A percentile compares a stretch with the other conserved stretches of the same genome.
These are phyloP conservation scores for Eutrema yunnanense DNA, from an alignment of 345 rosid species.

Conservation along the genomic window DNA sequence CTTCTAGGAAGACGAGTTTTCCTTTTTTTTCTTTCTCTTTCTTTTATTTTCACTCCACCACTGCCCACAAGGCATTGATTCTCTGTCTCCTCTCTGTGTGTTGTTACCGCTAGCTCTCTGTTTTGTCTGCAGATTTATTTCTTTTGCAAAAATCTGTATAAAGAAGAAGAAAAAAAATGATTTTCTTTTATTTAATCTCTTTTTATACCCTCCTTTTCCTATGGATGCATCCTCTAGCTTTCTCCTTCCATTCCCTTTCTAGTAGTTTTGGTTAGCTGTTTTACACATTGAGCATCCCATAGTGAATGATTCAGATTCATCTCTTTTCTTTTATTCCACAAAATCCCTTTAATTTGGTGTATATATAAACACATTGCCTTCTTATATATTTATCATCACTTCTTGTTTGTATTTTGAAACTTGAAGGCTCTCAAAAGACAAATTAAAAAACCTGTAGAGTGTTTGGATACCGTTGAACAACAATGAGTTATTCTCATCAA, in stretches of 20 bases:
- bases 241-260: constrained; percentile 29
- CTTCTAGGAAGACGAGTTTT: neutral
- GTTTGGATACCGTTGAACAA: neutral
- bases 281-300: constrained; percentile 35
- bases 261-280: constrained; percentile 44
- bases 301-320: constrained; percentile 46
- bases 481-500: constrained; percentile 66
- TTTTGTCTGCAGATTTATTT: constrained; percentile 42
- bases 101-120: constrained; percentile 18
- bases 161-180: neutral
- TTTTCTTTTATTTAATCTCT: constrained; percentile 16
- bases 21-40: neutral
- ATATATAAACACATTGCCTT: constrained; percentile 43
- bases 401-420: neutral
- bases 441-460: neutral
- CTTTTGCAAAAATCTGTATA: constrained; percentile 27
- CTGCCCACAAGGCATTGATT: constrained; percentile 63
- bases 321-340: constrained; percentile 42
- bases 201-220: constrained; percentile 37
- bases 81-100: constrained; percentile 27
- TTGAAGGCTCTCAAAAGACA: neutral
- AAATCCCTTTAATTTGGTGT: constrained; percentile 14
- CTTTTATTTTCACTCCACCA: constrained; percentile 44
- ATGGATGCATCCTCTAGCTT: constrained; percentile 40
- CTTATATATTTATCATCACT: constrained; percentile 20